phyloP scores from a whole-genome alignment of 2,329 filamentous ascomycete genomes.

The Hypoxylon sp. region DNA sequence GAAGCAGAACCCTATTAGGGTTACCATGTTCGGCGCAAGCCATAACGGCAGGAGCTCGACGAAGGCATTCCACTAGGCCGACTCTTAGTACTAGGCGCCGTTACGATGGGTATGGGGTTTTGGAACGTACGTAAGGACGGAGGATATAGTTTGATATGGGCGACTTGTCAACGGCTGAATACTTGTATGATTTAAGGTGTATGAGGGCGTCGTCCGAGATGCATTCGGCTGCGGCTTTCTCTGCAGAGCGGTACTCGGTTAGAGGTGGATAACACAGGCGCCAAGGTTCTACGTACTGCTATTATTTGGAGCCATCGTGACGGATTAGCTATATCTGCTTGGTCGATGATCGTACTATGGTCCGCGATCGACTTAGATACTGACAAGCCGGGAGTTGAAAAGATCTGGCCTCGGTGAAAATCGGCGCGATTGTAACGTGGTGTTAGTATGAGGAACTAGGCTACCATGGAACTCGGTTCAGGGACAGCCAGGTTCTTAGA shows the following conservation, averaged over 20 bases:
- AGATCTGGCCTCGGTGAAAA: constrained; percentile 13
- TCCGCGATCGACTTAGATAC: constrained; percentile 21
- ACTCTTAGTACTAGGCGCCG: constrained; percentile 45
- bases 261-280: neutral
- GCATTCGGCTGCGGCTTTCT: constrained; percentile 75
- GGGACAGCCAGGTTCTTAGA: neutral
- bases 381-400: constrained; percentile 9
- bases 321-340: constrained; percentile 17
- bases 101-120: constrained; percentile 25
- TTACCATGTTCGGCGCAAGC: constrained; percentile 98
- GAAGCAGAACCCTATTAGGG: constrained; percentile 93
- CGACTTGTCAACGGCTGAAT: constrained; percentile 96
- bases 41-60: constrained; percentile 94
- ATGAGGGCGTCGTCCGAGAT: constrained; percentile 91
- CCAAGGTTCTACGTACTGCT: constrained; percentile 52
- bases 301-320: constrained; percentile 58
- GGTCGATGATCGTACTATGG: constrained; percentile 2
- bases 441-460: constrained; percentile 6
- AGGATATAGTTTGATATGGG: constrained; percentile 94
- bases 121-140: constrained; percentile 86
- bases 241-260: constrained; percentile 51
- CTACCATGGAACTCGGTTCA: constrained; percentile 27
- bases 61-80: constrained; percentile 90
- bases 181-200: constrained; percentile 96
- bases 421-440: constrained; percentile 17